Evolutionary conservation across 768 basidiomycete species (phyloP).

Genomic region (Pleurotus djamor): DNA sequence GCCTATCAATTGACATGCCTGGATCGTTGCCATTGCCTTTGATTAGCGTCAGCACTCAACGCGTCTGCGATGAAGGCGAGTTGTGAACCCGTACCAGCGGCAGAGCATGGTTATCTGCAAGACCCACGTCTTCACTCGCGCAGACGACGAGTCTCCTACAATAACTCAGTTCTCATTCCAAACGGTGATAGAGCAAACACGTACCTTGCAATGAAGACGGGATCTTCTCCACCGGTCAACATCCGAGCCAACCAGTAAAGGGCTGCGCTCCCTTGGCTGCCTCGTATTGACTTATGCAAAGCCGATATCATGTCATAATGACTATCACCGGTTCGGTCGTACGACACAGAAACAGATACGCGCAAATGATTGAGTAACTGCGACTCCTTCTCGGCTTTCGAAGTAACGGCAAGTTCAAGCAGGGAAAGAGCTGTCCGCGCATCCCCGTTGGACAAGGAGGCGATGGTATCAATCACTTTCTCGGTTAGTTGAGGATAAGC

Average conservation of each 20-base stretch:
- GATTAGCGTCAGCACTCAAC: no score
- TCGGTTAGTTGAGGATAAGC: conserved; percentile 37
- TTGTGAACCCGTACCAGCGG: conserved; percentile 49
- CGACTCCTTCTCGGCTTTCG: conserved; percentile 37
- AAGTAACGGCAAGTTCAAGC: conserved; percentile 63
- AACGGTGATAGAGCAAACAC: neutral
- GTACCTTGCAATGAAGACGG: conserved; percentile 59
- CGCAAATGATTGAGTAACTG: conserved; percentile 55
- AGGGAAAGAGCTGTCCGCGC: conserved; percentile 78
- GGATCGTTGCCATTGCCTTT: conserved; percentile 60
- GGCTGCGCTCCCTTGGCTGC: conserved; percentile 73
- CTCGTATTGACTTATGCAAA: conserved; percentile 81
- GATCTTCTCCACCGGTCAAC: conserved; percentile 80
- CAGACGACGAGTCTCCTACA: conserved; percentile 66
- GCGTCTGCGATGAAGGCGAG: no score
- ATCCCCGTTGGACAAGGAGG: conserved; percentile 62
- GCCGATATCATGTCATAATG: conserved; percentile 84
- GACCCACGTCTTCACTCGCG: conserved; percentile 84
- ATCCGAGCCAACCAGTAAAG: conserved; percentile 89
- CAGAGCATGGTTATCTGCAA: conserved; percentile 76
- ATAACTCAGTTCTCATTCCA: neutral
- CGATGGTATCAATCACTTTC: conserved; percentile 45
- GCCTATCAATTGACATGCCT: conserved; percentile 68
- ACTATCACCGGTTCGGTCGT: conserved; percentile 75
- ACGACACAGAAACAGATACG: conserved; percentile 62